Base-by-base conservation (phyloP, 2,329 filamentous ascomycete species). In the Aspergillus texensis region DNA sequence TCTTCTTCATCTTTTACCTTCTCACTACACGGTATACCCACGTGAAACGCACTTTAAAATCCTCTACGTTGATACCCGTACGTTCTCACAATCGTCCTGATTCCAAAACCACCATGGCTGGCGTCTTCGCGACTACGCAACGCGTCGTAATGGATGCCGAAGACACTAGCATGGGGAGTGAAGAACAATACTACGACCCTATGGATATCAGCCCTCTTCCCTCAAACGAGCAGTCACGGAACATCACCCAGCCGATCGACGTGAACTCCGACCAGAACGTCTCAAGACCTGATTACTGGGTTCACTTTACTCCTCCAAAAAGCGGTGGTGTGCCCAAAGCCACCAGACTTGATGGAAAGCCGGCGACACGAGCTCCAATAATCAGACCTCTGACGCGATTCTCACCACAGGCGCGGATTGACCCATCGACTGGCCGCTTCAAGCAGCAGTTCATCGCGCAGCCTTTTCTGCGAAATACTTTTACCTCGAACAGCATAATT, bases 201-300 rank as follows among this genome's bases (percentile, higher is more conserved):
- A 71, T 69, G 67, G 67, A 70, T 21, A 67, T 67, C 34, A 62
- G 63, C 43, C 57, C 65, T 9, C 32, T 62, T 32, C 34, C 54
- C 39, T n/a, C 19, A 16, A 43, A 19, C 11, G 45, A 48, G 21
- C 54, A 34, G 45, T 21, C 52, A 45, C 52, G 30, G 30, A 54
- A 6, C 56, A n/a, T n/a, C 32, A 3, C 58, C 54, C 62, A 32
- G 41, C 36, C 58, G 21, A 45, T 45, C 19, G 39, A 19, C 48
- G 8, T n/a, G n/a, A 9, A 26, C 46, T 50, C 26, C 26, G 46
- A 19, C 26, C 46, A 19, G 24, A 50, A 50, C 6, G 6, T 30
- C 48, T 16, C 34, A 12, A 55, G 24, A 39, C 52, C 52, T 26
- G 26, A 30, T n/a, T 34, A 52, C 3, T 52, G 48, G 48, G 48